phyloP scores from a whole-genome alignment of 148 eudicot species.

The Oxyria digyna region DNA sequence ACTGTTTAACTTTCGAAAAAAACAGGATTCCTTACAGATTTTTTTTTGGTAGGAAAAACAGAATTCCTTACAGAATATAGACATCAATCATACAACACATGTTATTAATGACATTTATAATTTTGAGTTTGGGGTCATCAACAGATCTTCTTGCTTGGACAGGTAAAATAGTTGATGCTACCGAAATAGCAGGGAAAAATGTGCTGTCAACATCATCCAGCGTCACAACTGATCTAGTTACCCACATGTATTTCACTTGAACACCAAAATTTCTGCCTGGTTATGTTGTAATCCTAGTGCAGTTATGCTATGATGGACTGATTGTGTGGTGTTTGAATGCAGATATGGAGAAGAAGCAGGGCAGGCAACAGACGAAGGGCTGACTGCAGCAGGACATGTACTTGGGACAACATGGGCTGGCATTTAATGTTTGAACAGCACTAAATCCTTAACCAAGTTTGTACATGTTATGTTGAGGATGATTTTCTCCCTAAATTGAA shows the following conservation, averaged over 20 bases:
- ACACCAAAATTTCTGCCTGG: not conserved
- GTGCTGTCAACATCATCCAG: constrained; percentile 80
- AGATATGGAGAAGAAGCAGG: constrained; percentile 94
- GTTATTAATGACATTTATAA: no score
- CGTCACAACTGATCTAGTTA: constrained; percentile 78
- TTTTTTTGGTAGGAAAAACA: no score
- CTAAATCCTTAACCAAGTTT: constrained; percentile 47
- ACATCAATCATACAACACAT: no score
- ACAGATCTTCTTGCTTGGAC: constrained; percentile 4
- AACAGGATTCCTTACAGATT: no score
- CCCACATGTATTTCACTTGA: constrained; percentile 46
- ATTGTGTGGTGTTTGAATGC: not conserved
- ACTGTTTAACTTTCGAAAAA: no score
- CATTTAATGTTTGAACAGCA: constrained; percentile 74
- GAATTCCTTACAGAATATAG: no score
- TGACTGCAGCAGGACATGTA: constrained; percentile 89
- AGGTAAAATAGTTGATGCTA: constrained; percentile 89
- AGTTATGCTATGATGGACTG: no score
- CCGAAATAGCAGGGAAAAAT: constrained; percentile 89
- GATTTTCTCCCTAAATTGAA: not conserved
- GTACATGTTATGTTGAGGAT: not conserved
- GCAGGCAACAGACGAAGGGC: constrained; percentile 69
- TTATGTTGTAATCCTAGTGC: no score
- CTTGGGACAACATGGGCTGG: constrained; percentile 87
- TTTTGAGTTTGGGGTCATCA: not conserved